A percentile compares a stretch with the other conserved stretches of the same genome.
These are phyloP conservation scores for Theobroma cacao DNA, from an alignment of 345 rosid species.

Conservation along the genomic window DNA sequence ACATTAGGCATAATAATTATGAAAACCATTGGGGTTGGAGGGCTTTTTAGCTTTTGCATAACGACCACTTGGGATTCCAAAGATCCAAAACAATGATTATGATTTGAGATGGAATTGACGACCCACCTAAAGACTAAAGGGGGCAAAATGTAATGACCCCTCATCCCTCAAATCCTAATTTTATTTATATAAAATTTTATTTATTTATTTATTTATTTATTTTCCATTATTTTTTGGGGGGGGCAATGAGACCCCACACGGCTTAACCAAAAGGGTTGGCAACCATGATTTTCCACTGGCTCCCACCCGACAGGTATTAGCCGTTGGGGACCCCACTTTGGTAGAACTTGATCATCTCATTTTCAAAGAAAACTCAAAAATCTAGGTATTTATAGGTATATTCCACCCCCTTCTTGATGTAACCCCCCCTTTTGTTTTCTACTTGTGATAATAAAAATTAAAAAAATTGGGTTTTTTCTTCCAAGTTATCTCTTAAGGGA, in stretches of 20 bases:
- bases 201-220: neutral
- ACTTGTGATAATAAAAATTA: neutral
- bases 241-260: constrained; percentile 42
- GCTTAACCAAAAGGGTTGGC: constrained; percentile 32
- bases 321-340: constrained; percentile 36
- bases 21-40: too few relatives aligned
- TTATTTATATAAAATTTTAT: neutral
- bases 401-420: constrained; percentile 13
- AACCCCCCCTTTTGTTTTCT: neutral
- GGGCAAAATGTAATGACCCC: neutral
- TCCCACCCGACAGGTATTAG: constrained; percentile 46
- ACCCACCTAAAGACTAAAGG: constrained; percentile 39
- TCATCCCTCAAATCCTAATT: constrained; percentile 3
- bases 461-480: neutral
- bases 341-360: constrained; percentile 6
- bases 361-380: neutral
- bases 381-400: constrained; percentile 6
- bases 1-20: neutral
- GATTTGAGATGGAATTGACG: constrained; percentile 47
- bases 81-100: constrained; percentile 29
- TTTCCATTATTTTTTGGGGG: neutral
- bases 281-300: constrained; percentile 31
- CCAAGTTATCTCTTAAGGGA: too few relatives aligned
- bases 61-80: constrained; percentile 47
- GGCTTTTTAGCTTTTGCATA: constrained; percentile 25